These are phyloP conservation scores for Mollisiaceae sp. DNA, from an alignment of 2,329 filamentous ascomycete species.

Conservation along the genomic window DNA sequence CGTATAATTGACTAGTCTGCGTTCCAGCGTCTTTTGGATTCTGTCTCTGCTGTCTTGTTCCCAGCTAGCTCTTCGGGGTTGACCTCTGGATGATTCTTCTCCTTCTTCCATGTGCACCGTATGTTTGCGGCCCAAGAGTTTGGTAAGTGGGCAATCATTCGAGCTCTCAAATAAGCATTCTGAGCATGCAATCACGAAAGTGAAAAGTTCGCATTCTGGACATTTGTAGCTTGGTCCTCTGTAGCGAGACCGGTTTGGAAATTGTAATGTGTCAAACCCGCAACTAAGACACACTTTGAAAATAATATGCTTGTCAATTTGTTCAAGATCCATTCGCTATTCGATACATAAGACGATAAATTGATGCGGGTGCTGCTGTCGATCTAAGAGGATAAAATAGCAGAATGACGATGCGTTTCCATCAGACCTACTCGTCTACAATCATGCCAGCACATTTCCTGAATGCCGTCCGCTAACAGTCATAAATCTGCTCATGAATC, in stretches of 20 bases:
- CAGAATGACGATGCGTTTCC: neutral
- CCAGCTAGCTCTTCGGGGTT: neutral
- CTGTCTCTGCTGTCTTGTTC: neutral
- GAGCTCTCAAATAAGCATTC: neutral
- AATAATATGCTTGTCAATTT: conserved; percentile 1
- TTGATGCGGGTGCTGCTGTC: neutral
- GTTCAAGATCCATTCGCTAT: neutral
- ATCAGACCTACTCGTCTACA: neutral
- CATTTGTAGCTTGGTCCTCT: neutral
- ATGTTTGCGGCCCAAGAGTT: neutral
- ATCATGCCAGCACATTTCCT: neutral
- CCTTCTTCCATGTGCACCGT: neutral
- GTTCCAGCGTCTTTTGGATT: neutral
- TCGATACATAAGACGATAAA: neutral
- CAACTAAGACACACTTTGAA: conserved; percentile 5
- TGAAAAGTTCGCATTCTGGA: conserved; percentile 1
- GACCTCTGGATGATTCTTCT: neutral
- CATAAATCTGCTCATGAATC: neutral
- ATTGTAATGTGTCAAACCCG: neutral
- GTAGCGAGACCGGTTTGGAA: neutral
- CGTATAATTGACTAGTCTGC: neutral
- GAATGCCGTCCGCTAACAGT: neutral
- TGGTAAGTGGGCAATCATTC: neutral
- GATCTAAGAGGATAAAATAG: neutral
- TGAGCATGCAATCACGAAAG: conserved; percentile 8